Evolutionary conservation across 108 stramenopile species (phyloP), one percentile per base, ranked within the genome.

Genomic region (Nitzschia sp.): DNA sequence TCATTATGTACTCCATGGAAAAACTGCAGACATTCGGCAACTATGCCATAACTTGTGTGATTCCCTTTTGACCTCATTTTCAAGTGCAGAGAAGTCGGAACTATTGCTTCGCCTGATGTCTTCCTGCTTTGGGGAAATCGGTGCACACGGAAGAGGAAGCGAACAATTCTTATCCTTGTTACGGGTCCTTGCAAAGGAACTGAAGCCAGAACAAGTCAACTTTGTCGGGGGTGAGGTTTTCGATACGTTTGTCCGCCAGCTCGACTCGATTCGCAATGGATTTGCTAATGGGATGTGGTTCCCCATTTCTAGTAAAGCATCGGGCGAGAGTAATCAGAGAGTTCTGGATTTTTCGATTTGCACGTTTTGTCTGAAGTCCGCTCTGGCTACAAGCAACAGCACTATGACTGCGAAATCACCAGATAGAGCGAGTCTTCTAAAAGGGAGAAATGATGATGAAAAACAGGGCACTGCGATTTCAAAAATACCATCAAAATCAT

Each of bases 321-420:
- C 29, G 29, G 29, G 5, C 5, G 29, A 34, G 29, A 34, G 5
- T 34, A 34, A 34, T 34, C 3, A 3, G 44, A 67, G 67, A 15
- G 65, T 43, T 19, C 85, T 85, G 53, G 87, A 88, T 53, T 67
- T 90, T 7, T 76, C 86, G 7, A 57, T 71, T 41, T 93, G 92
- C 59, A 58, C 64, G 0, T 71, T 83, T 60, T 93, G 92, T 58
- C 14, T 58, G 7, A 11, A 58, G 7, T 38, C 57, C 10, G 3
- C 11, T 2, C 29, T 19, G 12, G 2, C 5, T 1, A 12, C 57
- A 58, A 19, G 8, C 7, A 11, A 6, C 57, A 58, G 38, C 15
- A 5, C 5, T 34, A 5, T 34, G 29, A 3, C 29, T 34, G 29
- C 29, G 29, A 3, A 1, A 5, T 34, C 5, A 5, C 1, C 29